Conservation (phyloP, 805 yeast species). For the Metschnikowia lachancei region DNA sequence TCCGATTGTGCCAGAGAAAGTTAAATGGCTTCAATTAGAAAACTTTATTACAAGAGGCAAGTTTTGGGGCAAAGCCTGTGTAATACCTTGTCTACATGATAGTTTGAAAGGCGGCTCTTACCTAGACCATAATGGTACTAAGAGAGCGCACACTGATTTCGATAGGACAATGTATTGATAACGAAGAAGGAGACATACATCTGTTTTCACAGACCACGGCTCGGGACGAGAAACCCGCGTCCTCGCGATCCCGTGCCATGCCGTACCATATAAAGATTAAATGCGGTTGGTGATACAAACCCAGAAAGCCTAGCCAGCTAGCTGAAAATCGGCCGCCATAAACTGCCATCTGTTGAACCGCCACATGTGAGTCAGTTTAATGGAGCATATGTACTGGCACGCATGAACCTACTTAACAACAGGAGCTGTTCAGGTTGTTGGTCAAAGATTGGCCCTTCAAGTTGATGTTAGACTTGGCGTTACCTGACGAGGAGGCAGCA, state of each 20-base stretch:
- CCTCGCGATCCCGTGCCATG: not conserved
- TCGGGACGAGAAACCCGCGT: not conserved
- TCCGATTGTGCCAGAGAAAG: no score
- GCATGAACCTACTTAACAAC: constrained; percentile 30
- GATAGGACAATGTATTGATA: constrained; percentile 5
- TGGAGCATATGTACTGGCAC: not conserved
- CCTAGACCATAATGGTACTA: not conserved
- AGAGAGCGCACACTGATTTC: not conserved
- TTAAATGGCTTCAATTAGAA: no score
- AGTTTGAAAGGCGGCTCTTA: no score
- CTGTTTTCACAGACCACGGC: not conserved
- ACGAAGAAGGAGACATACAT: not conserved
- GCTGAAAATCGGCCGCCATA: not conserved
- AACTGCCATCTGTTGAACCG: not conserved
- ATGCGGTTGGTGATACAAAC: no score
- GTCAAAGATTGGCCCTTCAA: constrained; percentile 64
- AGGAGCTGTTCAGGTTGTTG: constrained; percentile 36
- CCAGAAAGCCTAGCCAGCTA: no score
- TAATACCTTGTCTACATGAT: no score
- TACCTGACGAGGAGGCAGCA: constrained; percentile 29
- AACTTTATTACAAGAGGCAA: no score
- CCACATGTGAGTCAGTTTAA: no score
- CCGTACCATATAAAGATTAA: not conserved
- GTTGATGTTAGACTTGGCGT: constrained; percentile 64
- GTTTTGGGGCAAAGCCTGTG: no score